These are phyloP conservation scores for Dichomitus squalens DNA, from an alignment of 1,284 basidiomycete species.

Conservation along the genomic window DNA sequence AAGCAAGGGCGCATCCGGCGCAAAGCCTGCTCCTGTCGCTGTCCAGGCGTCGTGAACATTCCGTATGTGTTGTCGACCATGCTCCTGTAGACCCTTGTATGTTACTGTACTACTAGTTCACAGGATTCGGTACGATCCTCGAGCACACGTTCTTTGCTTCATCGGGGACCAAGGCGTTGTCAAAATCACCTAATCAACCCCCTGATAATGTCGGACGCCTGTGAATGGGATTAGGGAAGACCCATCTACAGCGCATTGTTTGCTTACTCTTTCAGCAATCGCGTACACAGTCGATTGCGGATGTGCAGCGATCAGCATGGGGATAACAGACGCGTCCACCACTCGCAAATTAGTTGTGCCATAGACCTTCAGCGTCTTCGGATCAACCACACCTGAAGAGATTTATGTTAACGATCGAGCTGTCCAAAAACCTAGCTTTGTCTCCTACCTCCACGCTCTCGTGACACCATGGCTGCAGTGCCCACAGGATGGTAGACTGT, in stretches of 20 bases:
- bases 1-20: slow-evolving; percentile 44
- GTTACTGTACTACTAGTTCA: slow-evolving; percentile 3
- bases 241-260: background rate
- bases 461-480: slow-evolving; percentile 12
- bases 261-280: slow-evolving; percentile 20
- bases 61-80: background rate
- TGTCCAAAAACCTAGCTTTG: no score
- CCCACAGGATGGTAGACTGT: slow-evolving; percentile 9
- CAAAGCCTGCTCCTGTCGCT: slow-evolving; percentile 17
- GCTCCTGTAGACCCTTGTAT: background rate
- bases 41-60: slow-evolving; percentile 6
- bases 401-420: background rate
- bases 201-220: slow-evolving; percentile 6
- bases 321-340: slow-evolving; percentile 54
- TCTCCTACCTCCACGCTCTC: slow-evolving; percentile 4
- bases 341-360: slow-evolving; percentile 57
- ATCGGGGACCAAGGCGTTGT: no score
- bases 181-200: no score
- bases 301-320: slow-evolving; percentile 48
- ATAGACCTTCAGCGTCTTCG: slow-evolving; percentile 55
- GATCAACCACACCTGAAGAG: slow-evolving; percentile 55
- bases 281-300: slow-evolving; percentile 20
- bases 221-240: background rate
- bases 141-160: no score
- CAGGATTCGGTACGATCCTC: background rate